Percentiles rank a stretch among this genome's conserved stretches.
These are phyloP conservation scores for Akanthomyces dipterigenus DNA, from an alignment of 2,329 filamentous ascomycete species.

Conservation along the genomic window DNA sequence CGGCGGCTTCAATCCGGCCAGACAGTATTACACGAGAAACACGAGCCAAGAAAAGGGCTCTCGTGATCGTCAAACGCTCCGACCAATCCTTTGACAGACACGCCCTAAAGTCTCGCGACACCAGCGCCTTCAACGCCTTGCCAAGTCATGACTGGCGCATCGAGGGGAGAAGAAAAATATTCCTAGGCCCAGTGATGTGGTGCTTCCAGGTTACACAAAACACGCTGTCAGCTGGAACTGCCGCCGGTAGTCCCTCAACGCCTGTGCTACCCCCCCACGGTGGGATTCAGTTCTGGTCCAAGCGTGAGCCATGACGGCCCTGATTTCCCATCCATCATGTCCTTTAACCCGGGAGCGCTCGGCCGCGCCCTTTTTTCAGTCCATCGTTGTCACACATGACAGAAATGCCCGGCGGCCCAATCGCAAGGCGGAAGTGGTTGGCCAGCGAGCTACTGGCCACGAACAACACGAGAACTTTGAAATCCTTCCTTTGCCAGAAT, in stretches of 20 bases:
- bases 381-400: background rate
- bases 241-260: background rate
- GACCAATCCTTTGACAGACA: background rate
- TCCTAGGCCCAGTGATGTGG: background rate
- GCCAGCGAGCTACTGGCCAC: background rate
- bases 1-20: background rate
- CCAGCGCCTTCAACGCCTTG: background rate
- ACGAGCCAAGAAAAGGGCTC: background rate
- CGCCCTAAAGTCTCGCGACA: background rate
- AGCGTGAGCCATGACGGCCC: background rate
- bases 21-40: background rate
- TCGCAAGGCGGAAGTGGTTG: background rate
- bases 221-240: slow-evolving; percentile 3
- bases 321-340: background rate
- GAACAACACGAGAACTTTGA: background rate
- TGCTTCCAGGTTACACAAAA: slow-evolving; percentile 6
- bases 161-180: too few relatives aligned
- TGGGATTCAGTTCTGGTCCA: background rate
- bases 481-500: too few relatives aligned
- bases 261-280: background rate
- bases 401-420: background rate
- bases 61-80: background rate
- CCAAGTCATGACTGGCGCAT: background rate
- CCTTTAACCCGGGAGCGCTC: background rate
- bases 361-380: background rate